A percentile compares a stretch with the other conserved stretches of the same genome.
Conservation (phyloP, 2,329 filamentous ascomycete genomes). For the Diaporthe citrichinensis region DNA sequence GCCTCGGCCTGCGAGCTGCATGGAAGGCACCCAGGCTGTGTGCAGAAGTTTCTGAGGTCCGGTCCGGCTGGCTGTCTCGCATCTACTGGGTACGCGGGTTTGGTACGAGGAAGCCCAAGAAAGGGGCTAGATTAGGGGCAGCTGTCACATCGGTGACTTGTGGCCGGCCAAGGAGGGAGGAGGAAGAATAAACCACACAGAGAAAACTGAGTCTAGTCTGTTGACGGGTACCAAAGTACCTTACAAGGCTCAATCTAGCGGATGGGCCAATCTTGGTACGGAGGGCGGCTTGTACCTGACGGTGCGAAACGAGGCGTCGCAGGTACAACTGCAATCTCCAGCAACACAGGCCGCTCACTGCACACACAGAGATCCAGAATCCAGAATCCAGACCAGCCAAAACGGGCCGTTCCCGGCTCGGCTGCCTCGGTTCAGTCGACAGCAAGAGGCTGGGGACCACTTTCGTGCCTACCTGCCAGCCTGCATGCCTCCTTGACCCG, state of each 20-base stretch:
- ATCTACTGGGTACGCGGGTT: not conserved
- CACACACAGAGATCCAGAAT: not conserved
- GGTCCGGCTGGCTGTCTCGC: not conserved
- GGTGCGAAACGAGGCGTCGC: not conserved
- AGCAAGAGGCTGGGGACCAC: not conserved
- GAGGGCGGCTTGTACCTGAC: not conserved
- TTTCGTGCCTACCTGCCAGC: not conserved
- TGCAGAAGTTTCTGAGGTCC: not conserved
- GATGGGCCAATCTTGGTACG: constrained; percentile 28
- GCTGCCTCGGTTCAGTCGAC: constrained; percentile 5
- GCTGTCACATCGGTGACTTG: constrained; percentile 12
- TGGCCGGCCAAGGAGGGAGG: not conserved
- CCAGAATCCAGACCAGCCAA: constrained; percentile 9
- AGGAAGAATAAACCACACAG: not conserved
- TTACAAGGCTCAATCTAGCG: not conserved
- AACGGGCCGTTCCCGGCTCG: constrained; percentile 35
- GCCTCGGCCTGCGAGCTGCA: constrained; percentile 5
- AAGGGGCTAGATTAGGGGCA: constrained; percentile 32
- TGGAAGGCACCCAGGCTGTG: not conserved
- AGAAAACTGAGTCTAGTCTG: not conserved
- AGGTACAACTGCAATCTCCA: constrained; percentile 26
- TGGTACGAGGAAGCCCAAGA: constrained; percentile 20
- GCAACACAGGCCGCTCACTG: not conserved
- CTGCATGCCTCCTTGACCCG: not conserved
- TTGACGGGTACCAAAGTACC: constrained; percentile 1